Base-by-base conservation (phyloP, 2,329 filamentous ascomycete genomes). In the Tolypocladium guangdongense region DNA sequence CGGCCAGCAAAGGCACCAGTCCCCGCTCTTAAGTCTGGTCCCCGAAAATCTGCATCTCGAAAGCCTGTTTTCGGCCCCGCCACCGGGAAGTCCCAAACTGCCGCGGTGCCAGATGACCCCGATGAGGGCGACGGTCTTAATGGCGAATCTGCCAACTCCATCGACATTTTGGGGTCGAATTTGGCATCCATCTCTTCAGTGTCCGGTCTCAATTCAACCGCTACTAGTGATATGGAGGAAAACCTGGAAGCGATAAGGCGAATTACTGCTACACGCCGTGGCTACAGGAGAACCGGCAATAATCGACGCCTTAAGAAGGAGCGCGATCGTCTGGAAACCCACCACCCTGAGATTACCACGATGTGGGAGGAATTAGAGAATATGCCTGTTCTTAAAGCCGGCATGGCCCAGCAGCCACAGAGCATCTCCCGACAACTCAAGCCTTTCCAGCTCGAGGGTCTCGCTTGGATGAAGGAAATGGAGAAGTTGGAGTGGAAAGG, bases 401-500 rank as follows among this genome's bases (percentile, higher is more conserved):
- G 71, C 27, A 68, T 59, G 56, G 69, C 68, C 39, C 50, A 61
- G 8, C 71, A 74, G 47, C 93, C 93, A 4, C 66, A 71, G 8
- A 83, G 79, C 4, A 96, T 99, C 58, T 88, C 80, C 51, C 86
- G 92, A 39, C 85, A 84, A 53, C 77, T 99, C 57, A 96, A 99
- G 68, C 85, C 87, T 0, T 99, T 97, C 66, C 93, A 99, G 65
- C 83, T 96, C 6, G 87, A 96, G 69, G 93, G 93, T 5, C 76
- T 99, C 39, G 85, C 90, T 50, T 99, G 93, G 93, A 95, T 99
- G 90, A 83, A 80, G 56, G 84, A 80, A 53, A 95, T 97, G 78
- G 93, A 99, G 67, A 76, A 88, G 69, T 87, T 83, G 0, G 73
- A 86, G 39, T 97, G 91, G 80, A 88, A 84, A 64, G 93, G 93